These are phyloP conservation scores for Phenoliferia sp. DNA, from an alignment of 1,284 basidiomycete genomes.

Conservation along the genomic window DNA sequence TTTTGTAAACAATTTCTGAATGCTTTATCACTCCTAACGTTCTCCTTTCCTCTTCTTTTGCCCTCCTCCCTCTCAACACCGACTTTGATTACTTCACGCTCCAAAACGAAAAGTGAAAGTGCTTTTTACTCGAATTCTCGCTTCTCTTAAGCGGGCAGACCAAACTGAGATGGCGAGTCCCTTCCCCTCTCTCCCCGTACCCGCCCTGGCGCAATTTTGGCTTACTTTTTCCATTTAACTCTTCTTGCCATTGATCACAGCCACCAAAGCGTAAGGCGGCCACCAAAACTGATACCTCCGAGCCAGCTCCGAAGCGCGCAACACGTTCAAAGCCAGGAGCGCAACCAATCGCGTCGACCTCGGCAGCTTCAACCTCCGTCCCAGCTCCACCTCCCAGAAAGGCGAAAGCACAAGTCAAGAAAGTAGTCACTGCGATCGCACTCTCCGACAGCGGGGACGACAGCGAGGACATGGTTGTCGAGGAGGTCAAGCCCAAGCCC, in stretches of 20 bases:
- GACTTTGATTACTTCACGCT: too few relatives aligned
- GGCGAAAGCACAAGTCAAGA: slow-evolving; percentile 1
- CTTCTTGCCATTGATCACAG: not conserved
- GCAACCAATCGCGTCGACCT: not conserved
- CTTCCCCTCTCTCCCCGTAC: not conserved
- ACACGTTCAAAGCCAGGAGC: not conserved
- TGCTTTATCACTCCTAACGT: too few relatives aligned
- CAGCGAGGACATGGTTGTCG: not conserved
- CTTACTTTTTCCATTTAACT: too few relatives aligned
- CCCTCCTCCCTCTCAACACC: not conserved
- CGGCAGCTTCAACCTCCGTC: not conserved
- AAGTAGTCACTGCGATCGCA: not conserved
- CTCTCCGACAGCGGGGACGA: not conserved
- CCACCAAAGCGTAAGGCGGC: slow-evolving; percentile 21
- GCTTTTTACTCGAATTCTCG: too few relatives aligned
- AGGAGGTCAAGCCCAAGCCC: slow-evolving; percentile 1
- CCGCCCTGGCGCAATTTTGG: too few relatives aligned
- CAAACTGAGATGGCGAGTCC: not conserved
- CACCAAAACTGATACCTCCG: not conserved
- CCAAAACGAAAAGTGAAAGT: too few relatives aligned
- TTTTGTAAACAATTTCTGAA: too few relatives aligned
- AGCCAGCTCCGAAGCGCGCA: slow-evolving; percentile 7
- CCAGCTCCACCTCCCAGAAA: not conserved
- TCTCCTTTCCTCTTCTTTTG: not conserved
- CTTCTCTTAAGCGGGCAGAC: not conserved